phyloP scores from a whole-genome alignment of 352 stramenopile species.

The Globisporangium takayamanum region DNA sequence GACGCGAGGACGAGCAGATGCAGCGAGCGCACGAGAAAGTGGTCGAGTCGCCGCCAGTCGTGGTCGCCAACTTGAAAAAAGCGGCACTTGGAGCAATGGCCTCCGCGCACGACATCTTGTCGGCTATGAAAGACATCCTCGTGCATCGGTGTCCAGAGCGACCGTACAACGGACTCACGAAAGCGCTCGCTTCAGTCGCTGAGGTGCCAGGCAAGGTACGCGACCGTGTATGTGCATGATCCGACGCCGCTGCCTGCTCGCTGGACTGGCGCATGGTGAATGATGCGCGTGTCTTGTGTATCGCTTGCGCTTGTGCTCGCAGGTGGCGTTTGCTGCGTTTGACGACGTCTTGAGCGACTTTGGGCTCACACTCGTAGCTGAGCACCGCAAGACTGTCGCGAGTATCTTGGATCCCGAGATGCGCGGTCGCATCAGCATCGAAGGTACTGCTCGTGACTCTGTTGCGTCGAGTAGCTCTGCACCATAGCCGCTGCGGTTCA shows the following conservation, averaged over 20 bases:
- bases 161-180: slow-evolving; percentile 79
- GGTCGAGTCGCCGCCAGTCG: neutral
- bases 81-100: slow-evolving; percentile 34
- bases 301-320: neutral
- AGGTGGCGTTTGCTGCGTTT: slow-evolving; percentile 63
- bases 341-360: slow-evolving; percentile 71
- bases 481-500: neutral
- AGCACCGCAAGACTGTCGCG: slow-evolving; percentile 37
- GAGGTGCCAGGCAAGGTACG: slow-evolving; percentile 65
- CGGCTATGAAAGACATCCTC: slow-evolving; percentile 66
- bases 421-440: slow-evolving; percentile 53
- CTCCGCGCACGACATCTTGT: slow-evolving; percentile 55
- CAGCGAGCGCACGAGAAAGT: slow-evolving; percentile 12
- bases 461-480: neutral
- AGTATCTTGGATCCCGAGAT: slow-evolving; percentile 47
- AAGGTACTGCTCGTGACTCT: slow-evolving; percentile 31
- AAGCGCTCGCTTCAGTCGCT: slow-evolving; percentile 57
- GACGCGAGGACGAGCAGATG: slow-evolving; percentile 17
- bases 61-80: slow-evolving; percentile 42
- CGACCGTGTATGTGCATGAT: neutral
- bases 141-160: slow-evolving; percentile 40
- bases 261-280: neutral
- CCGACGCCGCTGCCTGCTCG: neutral
- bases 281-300: neutral
- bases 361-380: slow-evolving; percentile 33